These are phyloP conservation scores for Cystofilobasidium ferigula DNA, from an alignment of 768 basidiomycete species.

Conservation along the genomic window DNA sequence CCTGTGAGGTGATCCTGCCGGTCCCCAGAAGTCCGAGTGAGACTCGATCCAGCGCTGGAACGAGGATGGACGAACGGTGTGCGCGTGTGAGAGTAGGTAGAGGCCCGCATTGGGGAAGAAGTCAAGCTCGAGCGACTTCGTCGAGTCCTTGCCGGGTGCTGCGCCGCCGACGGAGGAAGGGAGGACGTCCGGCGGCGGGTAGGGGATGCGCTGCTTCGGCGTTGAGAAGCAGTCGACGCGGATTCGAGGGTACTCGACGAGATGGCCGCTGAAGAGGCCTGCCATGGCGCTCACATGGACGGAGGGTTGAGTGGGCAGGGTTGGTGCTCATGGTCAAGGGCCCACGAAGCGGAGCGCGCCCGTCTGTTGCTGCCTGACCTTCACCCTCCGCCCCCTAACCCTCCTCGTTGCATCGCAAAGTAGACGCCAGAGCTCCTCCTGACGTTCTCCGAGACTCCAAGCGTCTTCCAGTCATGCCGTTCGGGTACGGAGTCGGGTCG, in stretches of 20 bases:
- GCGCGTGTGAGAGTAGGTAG: constrained; percentile 20
- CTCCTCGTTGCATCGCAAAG: no score
- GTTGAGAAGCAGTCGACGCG: constrained; percentile 71
- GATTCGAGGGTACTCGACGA: constrained; percentile 62
- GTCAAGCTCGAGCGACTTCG: constrained; percentile 54
- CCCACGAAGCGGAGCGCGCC: not conserved
- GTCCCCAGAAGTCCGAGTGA: no score
- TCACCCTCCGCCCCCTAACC: no score
- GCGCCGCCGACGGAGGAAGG: constrained; percentile 82
- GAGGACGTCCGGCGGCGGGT: constrained; percentile 35
- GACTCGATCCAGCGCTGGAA: no score
- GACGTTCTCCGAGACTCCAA: no score
- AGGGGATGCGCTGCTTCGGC: constrained; percentile 7
- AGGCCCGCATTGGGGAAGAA: constrained; percentile 7
- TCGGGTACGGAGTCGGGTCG: no score
- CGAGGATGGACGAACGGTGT: not conserved
- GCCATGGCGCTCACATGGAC: constrained; percentile 29
- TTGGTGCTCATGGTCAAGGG: not conserved
- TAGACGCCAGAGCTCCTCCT: no score
- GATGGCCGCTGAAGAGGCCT: constrained; percentile 48
- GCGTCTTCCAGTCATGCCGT: no score
- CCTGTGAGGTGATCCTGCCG: constrained; percentile 17
- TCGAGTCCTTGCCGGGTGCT: constrained; percentile 69
- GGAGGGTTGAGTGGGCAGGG: not conserved
- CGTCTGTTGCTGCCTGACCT: not conserved